Evolutionary conservation across 768 basidiomycete genomes (phyloP), one percentile per base, ranked within the genome.

Genomic region (Amyloporia xantha): DNA sequence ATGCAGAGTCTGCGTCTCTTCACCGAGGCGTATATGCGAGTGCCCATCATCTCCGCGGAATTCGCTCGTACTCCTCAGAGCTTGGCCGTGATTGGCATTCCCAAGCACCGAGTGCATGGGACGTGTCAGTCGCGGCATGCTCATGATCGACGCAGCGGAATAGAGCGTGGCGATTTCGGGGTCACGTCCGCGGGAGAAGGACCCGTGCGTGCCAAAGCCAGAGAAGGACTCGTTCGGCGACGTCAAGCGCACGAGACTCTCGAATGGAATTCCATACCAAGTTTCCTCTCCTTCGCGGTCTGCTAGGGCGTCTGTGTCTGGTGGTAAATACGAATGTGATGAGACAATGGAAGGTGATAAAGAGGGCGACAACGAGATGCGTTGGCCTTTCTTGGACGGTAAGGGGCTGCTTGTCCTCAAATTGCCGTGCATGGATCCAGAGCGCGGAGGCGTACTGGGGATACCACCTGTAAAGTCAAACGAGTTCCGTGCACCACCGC

Each of bases 81-180:
- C 35, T 19, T 44, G 65, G 25, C 25, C 6, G 3, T 41, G 41
- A 4, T 23, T 15, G 3, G 49, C 25, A 4, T 40, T n/a, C 7
- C n/a, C 38, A 44, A 74, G 67, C 19, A 62, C 58, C 46, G 74
- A 47, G 39, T 62, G 63, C 26, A 71, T 58, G 1, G 72, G 66
- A 28, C 66, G 67, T 23, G 61, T 37, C 37, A 67, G 69, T 20
- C 69, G 65, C 5, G 84, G 78, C 24, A 90, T 75, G 23, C 84
- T 86, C 68, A 81, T 78, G 20, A 91, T 71, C 1, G 85, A 88
- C 4, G 86, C 87, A 0, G 87, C 87, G n/a, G 87, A 87, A 63
- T 91, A 92, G 4, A 91, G 71, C 3, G 89, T 91, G 15, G 88
- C 86, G 9, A 89, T 84, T 44, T 93, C 91, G 1, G 84, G 74